These are phyloP conservation scores for Acacia concinna DNA, from an alignment of 331 rosid species.

Conservation along the genomic window DNA sequence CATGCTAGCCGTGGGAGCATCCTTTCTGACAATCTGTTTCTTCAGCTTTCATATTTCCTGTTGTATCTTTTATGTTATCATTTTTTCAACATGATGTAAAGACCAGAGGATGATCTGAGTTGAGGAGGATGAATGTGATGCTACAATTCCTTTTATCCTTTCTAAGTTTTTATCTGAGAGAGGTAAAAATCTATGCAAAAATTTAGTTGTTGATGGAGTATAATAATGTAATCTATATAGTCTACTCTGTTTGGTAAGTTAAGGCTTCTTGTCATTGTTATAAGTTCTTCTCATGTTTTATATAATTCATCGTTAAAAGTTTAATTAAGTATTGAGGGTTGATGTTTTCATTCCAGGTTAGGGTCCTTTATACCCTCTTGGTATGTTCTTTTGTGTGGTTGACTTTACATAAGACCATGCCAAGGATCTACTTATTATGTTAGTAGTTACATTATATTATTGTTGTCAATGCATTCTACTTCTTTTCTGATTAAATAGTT, in stretches of 20 bases:
- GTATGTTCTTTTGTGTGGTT: background rate
- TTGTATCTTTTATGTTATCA: slow-evolving; percentile 30
- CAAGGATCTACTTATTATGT: too few species aligned
- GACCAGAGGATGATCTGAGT: background rate
- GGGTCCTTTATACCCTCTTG: background rate
- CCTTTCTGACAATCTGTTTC: slow-evolving; percentile 37
- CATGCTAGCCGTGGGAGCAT: slow-evolving; percentile 41
- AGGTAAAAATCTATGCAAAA: too few species aligned
- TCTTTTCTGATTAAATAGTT: too few species aligned
- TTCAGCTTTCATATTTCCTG: slow-evolving; percentile 48
- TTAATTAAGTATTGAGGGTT: background rate
- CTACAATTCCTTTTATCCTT: background rate
- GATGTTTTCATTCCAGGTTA: background rate
- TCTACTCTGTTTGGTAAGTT: accelerated
- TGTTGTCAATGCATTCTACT: too few species aligned
- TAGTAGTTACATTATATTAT: too few species aligned
- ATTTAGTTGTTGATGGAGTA: too few species aligned
- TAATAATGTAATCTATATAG: too few species aligned
- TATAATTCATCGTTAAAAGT: background rate
- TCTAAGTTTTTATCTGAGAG: background rate
- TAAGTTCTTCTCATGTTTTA: background rate
- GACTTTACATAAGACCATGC: too few species aligned
- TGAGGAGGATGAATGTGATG: background rate
- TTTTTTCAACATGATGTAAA: slow-evolving; percentile 10
- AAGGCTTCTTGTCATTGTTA: too few species aligned